A percentile compares a stretch with the other conserved stretches of the same genome.
These are phyloP conservation scores for Rostrohypoxylon terebratum DNA, from an alignment of 495 filamentous ascomycete species.

Conservation along the genomic window DNA sequence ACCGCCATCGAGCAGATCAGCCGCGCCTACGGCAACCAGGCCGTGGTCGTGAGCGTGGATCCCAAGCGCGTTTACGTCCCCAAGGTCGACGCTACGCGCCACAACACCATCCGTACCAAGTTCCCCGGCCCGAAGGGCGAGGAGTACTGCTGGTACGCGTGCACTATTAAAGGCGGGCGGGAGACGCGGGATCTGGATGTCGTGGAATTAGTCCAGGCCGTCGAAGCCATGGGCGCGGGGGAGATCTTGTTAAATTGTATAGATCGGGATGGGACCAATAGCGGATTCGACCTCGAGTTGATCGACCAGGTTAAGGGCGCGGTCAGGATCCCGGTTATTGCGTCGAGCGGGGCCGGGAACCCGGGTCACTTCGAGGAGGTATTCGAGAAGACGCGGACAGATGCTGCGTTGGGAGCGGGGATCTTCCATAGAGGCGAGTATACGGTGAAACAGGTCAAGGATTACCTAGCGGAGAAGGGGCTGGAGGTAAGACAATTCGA, in stretches of 20 bases:
- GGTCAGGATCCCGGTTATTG: conserved; percentile 92
- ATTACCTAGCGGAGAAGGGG: conserved; percentile 74
- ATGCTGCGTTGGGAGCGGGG: conserved; percentile 93
- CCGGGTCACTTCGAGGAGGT: conserved; percentile 93
- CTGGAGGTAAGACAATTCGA: conserved; percentile 83
- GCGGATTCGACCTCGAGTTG: conserved; percentile 93
- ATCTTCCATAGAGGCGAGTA: conserved; percentile 98
- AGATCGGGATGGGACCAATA: conserved; percentile 95
- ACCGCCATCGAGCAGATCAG: conserved; percentile 97
- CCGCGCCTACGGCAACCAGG: conserved; percentile 93
- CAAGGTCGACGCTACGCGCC: conserved; percentile 74
- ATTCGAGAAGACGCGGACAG: conserved; percentile 83
- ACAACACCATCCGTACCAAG: conserved; percentile 79
- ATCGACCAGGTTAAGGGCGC: conserved; percentile 86
- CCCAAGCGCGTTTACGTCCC: conserved; percentile 90
- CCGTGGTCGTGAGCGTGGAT: conserved; percentile 95
- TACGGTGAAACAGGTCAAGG: conserved; percentile 94
- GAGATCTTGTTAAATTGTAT: conserved; percentile 97
- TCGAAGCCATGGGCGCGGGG: conserved; percentile 95
- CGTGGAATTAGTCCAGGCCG: conserved; percentile 83
- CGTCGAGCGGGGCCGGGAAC: conserved; percentile 91
- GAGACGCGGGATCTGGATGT: conserved; percentile 94
- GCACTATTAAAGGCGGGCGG: conserved; percentile 93
- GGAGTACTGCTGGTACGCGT: conserved; percentile 94
- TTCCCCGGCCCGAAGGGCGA: conserved; percentile 80